Evolutionary conservation across 768 basidiomycete genomes (phyloP), one percentile per base, ranked within the genome.

Genomic region (Macrolepiota fuliginosa): DNA sequence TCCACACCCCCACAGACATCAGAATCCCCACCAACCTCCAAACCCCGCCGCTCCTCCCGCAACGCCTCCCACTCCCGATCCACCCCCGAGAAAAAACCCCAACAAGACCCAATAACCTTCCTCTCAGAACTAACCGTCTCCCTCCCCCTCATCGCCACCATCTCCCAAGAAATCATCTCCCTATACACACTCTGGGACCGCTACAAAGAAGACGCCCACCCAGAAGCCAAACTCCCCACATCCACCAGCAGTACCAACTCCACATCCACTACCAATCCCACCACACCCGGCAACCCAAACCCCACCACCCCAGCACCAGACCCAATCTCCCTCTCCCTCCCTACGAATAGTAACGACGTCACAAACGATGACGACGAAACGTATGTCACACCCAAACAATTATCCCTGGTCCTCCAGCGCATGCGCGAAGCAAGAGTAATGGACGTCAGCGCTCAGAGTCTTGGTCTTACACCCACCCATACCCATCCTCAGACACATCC

Each of bases 81-180:
- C 71, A 9, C 65, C 66, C 62, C 62, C 72, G 62, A 77, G 77
- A 60, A 77, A 85, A 68, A 56, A 15, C 58, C 52, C 4, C 82
- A 83, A 65, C 84, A 86, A 67, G 91, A 96, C 70, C 81, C 90
- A 2, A 79, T 96, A 61, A 77, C 84, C 4, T 98, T 97, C 73
- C 84, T 99, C 62, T 86, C 95, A 0, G 86, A 85, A 2, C 81
- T 99, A 17, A 91, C 95, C 74, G 87, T 98, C 61, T 94, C 89
- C 54, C 81, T 96, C 65, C 81, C 90, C 0, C 82, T 91, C 61
- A 76, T 99, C 42, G 85, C 92, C 27, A 88, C 90, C 42, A 89
- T 97, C 67, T 84, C 90, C 0, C 96, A 98, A 69, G 92, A 98
- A 75, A 92, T 98, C 65, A 81, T 98, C 57, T 85, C 90, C 3